Evolutionary conservation across 176 grass and related monocot species (phyloP), one percentile per base, ranked within the genome.

Genomic region (Musa acuminata): DNA sequence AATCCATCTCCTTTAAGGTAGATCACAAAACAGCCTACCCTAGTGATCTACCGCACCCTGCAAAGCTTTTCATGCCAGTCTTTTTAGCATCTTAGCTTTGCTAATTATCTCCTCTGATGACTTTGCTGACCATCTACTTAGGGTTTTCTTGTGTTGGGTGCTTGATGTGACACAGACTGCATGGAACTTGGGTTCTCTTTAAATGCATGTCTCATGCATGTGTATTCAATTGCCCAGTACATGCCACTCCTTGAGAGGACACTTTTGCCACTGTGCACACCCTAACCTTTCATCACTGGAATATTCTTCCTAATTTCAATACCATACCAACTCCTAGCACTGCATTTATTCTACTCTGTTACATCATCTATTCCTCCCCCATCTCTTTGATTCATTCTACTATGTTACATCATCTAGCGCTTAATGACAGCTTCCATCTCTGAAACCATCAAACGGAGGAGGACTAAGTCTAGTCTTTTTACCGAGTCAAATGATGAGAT

Each of bases 1-100:
- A 84, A 99, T 91, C 84, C 87, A 84, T 76, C 51, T 68, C 82
- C 76, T 91, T 89, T 78, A 83, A 99, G 95, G 95, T 99, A 93
- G 81, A 87, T 71, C 51, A 67, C 62, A 68, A 86, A 74, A 51
- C 49, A 12, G 43, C 25, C 25, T 43, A 14, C 13, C 67, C 17
- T 29, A 16, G 11, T 9, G 13, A 17, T 19, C 35, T 69, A 13
- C 52, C 24, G 8, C 71, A 14, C 71, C 20, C 20, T 73, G 12
- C 24, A 1, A 24, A 53, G 13, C 50, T 53, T 16, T 73, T 21
- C 14, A n/a, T 60, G 2, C 6, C n/a, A 19, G 14, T n/a, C 57
- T 60, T 60, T 60, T 4, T n/a, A 2, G 57, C n/a, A 19, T n/a
- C 57, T n/a, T 60, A 8, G 13, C 16, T 60, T 60, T 21, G 6